Conservation (phyloP, 768 basidiomycete genomes). For the Dentipellis fragilis region DNA sequence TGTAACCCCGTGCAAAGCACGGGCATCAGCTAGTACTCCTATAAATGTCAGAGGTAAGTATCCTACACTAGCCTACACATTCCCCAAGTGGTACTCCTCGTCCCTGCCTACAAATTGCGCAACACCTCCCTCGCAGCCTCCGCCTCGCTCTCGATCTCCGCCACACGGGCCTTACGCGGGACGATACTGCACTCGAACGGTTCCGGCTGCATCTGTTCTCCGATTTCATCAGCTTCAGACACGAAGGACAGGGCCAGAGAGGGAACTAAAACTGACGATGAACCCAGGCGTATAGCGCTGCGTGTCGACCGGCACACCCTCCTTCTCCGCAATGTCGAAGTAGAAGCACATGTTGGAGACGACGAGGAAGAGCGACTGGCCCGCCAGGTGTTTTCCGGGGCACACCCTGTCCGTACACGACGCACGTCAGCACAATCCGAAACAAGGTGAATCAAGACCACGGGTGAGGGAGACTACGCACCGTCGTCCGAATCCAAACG, state of each 20-base stretch:
- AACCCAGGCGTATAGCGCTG: not conserved
- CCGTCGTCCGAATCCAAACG: not conserved
- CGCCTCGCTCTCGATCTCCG: not conserved
- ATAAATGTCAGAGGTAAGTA: not conserved
- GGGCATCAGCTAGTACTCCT: not conserved
- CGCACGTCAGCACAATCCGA: not conserved
- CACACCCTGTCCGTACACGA: not conserved
- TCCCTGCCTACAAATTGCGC: not conserved
- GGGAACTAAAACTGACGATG: not conserved
- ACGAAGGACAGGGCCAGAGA: not conserved
- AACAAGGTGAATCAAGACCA: no score
- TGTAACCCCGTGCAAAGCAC: not conserved
- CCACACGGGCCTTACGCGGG: not conserved
- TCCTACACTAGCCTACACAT: not conserved
- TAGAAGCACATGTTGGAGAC: not conserved
- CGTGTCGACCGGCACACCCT: not conserved
- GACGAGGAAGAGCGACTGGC: not conserved
- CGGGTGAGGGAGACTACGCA: not conserved
- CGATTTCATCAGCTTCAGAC: not conserved
- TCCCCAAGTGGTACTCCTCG: not conserved
- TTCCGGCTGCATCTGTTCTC: not conserved
- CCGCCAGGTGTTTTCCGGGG: not conserved
- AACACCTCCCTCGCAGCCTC: not conserved
- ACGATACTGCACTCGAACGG: not conserved
- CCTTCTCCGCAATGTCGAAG: not conserved